These are phyloP conservation scores for Boletus reticuloceps DNA, from an alignment of 768 basidiomycete species.

Conservation along the genomic window DNA sequence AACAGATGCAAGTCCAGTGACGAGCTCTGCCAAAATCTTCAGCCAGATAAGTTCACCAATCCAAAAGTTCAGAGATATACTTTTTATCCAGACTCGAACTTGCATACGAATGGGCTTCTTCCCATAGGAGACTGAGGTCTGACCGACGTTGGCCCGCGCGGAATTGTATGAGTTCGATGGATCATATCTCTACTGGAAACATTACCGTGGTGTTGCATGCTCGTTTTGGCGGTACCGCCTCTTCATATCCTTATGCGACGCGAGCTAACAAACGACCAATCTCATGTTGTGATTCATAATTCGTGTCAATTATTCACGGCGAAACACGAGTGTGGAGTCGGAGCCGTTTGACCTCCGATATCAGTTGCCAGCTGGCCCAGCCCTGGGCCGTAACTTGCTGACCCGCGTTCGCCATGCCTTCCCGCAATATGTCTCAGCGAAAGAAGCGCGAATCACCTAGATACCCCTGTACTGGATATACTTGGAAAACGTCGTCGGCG, in stretches of 20 bases:
- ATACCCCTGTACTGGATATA: background rate
- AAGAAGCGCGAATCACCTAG: background rate
- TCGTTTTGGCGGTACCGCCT: no score
- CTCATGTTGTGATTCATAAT: background rate
- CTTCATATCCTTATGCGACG: no score
- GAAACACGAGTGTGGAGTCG: constrained; percentile 11
- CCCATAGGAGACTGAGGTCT: background rate
- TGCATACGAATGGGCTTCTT: no score
- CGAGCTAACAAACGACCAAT: background rate
- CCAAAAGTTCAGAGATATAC: no score
- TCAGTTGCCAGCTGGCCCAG: background rate
- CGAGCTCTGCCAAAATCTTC: no score
- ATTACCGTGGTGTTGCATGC: no score
- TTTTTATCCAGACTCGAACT: no score
- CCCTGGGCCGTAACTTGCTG: background rate
- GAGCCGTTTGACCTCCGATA: constrained; percentile 22
- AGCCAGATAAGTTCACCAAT: no score
- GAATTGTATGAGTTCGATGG: background rate
- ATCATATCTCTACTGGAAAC: no score
- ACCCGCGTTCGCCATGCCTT: background rate
- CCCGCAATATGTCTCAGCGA: constrained; percentile 6
- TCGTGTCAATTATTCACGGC: background rate
- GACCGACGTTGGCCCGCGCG: background rate
- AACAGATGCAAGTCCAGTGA: no score
- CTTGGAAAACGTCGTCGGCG: constrained; percentile 14